Evolutionary conservation across 352 stramenopile genomes (phyloP).

Genomic region (Thraustochytrium sp.): DNA sequence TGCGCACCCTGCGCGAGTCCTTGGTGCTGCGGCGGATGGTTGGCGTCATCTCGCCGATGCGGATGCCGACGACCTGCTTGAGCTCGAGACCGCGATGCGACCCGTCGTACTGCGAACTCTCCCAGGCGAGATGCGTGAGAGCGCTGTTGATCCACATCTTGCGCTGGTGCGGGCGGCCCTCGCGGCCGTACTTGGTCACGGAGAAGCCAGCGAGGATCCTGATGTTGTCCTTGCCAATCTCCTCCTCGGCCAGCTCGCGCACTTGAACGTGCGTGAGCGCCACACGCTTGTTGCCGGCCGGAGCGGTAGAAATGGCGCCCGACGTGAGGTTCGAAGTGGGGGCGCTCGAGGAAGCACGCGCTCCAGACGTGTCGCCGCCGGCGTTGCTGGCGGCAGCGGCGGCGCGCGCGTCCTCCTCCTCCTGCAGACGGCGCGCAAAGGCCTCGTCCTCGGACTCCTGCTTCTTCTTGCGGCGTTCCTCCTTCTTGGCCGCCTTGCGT

Average conservation of each 20-base stretch:
- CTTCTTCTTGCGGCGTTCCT: conserved; percentile 43
- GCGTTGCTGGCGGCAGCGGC: not conserved
- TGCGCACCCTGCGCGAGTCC: conserved; percentile 33
- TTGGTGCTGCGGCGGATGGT: conserved; percentile 40
- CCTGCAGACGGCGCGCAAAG: conserved; percentile 28
- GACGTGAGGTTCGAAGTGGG: not conserved
- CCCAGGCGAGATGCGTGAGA: conserved; percentile 43
- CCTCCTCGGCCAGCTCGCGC: conserved; percentile 38
- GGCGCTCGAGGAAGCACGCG: too few relatives aligned
- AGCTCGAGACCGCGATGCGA: conserved; percentile 39
- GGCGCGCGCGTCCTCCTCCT: conserved; percentile 35
- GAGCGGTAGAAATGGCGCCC: not conserved
- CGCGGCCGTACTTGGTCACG: conserved; percentile 44
- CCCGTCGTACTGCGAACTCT: conserved; percentile 44
- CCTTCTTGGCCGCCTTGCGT: conserved; percentile 36
- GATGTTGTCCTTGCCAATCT: conserved; percentile 47
- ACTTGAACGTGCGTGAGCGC: conserved; percentile 33
- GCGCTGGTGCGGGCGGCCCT: conserved; percentile 42
- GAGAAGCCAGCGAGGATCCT: conserved; percentile 36
- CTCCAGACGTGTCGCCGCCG: too few relatives aligned
- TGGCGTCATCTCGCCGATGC: conserved; percentile 41
- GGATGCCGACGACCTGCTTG: conserved; percentile 38
- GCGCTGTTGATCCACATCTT: conserved; percentile 45
- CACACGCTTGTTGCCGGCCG: not conserved
- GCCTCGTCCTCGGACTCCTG: conserved; percentile 40